phyloP scores from a whole-genome alignment of 192 early-diverging fungal species.

The Coemansia sp. region DNA sequence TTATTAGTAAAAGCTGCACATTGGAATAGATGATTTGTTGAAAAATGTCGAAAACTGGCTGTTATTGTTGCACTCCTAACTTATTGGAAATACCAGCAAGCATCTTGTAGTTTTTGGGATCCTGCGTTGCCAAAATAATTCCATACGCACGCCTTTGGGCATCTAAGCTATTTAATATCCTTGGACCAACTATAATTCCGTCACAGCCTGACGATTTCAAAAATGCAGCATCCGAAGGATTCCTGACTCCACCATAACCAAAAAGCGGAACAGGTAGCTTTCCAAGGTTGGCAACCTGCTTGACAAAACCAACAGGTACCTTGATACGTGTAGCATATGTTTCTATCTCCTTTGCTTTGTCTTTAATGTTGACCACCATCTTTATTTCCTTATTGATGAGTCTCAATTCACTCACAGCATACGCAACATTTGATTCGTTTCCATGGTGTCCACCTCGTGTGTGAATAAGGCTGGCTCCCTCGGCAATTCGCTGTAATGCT shows the following conservation, averaged over 20 bases:
- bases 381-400: slow-evolving; percentile 51
- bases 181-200: slow-evolving; percentile 91
- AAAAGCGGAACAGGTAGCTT: slow-evolving; percentile 95
- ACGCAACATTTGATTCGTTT: background rate
- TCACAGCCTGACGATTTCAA: slow-evolving; percentile 97
- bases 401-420: background rate
- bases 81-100: background rate
- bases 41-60: too few species aligned
- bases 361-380: background rate
- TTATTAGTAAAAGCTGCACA: too few species aligned
- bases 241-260: slow-evolving; percentile 92
- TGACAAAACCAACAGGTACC: slow-evolving; percentile 78
- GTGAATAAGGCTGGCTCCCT: slow-evolving; percentile 93
- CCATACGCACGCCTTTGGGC: slow-evolving; percentile 85
- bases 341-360: slow-evolving; percentile 74
- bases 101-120: slow-evolving; percentile 68
- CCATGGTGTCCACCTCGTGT: slow-evolving; percentile 55
- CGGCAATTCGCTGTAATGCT: slow-evolving; percentile 83
- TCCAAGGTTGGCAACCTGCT: slow-evolving; percentile 77
- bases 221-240: slow-evolving; percentile 94
- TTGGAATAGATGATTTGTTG: too few species aligned
- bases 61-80: background rate
- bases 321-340: slow-evolving; percentile 84
- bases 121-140: slow-evolving; percentile 87
- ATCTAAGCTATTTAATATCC: slow-evolving; percentile 88